Evolutionary conservation across 139 green algal genomes (phyloP), one percentile per base, ranked within the genome.

Genomic region (Dunaliella sp.): DNA sequence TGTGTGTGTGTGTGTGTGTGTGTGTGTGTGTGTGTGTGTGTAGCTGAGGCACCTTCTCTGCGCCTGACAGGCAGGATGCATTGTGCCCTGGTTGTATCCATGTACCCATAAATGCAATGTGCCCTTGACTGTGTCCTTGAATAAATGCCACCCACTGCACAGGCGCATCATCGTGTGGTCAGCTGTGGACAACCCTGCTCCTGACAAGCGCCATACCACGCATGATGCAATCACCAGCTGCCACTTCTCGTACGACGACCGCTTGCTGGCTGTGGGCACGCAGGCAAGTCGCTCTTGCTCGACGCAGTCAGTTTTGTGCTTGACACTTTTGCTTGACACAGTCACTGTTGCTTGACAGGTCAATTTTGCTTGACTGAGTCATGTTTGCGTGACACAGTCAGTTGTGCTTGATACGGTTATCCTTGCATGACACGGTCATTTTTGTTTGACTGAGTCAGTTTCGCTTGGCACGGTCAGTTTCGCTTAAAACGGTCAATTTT

Each of bases 171-270:
- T 88, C 58, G 87, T 92, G 38, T 92, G 89, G 89, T 87, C 76
- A 25, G 89, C 89, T 3, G 82, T 84, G n/a, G 86, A 85, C 77
- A 87, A 82, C 85, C 84, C 48, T 21, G 79, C 85, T 31, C 89
- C 89, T 26, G 89, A 92, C 87, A 92, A 90, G 89, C 90, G 90
- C 84, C 89, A 92, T 84, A 92, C 89, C 86, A 92, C 89, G 25
- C 89, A 92, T 48, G 89, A 92, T 77, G 89, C 89, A 82, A 92
- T 92, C 87, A 92, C 89, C 38, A 83, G 37, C n/a, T 89, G 84
- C 81, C 84, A 90, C 87, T 92, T 92, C 57, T 79, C 75, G 3
- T 22, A 77, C 28, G 89, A 92, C 78, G 89, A 92, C 82, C 82
- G 89, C 1, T 38, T 92, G n/a, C 65, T 88, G 59, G 89, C 83